Evolutionary conservation across 2,329 filamentous ascomycete species (phyloP), one percentile per base, ranked within the genome.

Genomic region (Paraconiothyrium brasiliense): DNA sequence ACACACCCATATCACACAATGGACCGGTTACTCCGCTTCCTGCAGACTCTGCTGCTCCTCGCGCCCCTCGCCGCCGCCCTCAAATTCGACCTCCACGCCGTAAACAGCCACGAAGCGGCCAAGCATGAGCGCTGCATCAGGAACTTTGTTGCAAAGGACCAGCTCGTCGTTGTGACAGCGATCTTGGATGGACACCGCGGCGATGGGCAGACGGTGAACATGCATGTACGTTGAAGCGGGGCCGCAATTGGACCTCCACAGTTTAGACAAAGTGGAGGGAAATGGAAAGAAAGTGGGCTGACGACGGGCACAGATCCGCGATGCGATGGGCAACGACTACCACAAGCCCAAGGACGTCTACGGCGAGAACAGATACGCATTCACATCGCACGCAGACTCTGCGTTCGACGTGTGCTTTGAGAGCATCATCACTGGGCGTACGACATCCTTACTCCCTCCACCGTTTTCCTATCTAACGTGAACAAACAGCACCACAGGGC

Each of bases 391-490:
- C 78, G 90, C 90, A 55, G 94, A 98, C 80, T 92, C 92, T 37
- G 92, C 93, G 10, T 97, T 99, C 76, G 94, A 98, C 75, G 92
- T 99, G 56, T 99, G 94, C 86, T 97, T 97, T 77, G 92, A 96
- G 81, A 98, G 97, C 80, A 80, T 89, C 73, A 84, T 93, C 66
- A 86, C 87, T 51, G 85, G 86, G 69, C 82, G 92, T 67, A 58
- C 44, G 61, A 59, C 9, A 35, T 58, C 50, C 62, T 39, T 14
- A 7, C 22, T 3, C 46, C 24, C 9, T n/a, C 10, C 32, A 24
- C 35, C 37, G 9, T 27, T 9, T 11, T 13, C 27, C 20, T 20
- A 11, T 27, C 41, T 56, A 41, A 55, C 27, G 4, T 47, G 52
- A 57, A 27, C 59, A 60, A 63, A 80, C 22, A 63, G 57, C 60